Percentiles rank a stretch among this genome's conserved stretches.
phyloP scores from a whole-genome alignment of 495 filamentous ascomycete species.

The Penicillium mononematosum region DNA sequence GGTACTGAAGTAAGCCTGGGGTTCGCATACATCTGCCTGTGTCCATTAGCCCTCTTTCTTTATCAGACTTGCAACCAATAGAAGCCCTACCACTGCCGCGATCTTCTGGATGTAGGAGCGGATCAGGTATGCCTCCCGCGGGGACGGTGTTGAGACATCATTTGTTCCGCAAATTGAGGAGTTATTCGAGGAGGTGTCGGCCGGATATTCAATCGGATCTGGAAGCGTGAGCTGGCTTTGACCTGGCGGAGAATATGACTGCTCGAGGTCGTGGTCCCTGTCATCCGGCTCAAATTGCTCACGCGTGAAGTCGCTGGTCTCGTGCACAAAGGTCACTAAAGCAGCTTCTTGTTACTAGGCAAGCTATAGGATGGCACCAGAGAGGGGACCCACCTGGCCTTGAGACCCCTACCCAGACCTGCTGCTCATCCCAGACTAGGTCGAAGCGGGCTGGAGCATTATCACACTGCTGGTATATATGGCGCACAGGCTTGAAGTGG shows the following conservation, averaged over 20 bases:
- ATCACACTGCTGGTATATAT: conserved; percentile 40
- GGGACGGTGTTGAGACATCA: not conserved
- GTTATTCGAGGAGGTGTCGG: not conserved
- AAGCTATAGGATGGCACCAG: not conserved
- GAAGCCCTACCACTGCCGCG: not conserved
- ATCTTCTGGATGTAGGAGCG: conserved; percentile 23
- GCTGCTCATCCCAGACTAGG: conserved; percentile 35
- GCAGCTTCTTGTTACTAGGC: conserved; percentile 25
- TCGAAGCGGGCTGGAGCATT: conserved; percentile 34
- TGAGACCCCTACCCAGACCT: conserved; percentile 36
- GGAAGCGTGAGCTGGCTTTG: not conserved
- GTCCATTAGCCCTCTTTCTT: no score
- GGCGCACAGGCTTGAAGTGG: conserved; percentile 37
- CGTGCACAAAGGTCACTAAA: conserved; percentile 26
- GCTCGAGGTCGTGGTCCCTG: not conserved
- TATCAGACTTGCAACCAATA: not conserved
- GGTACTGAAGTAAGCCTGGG: conserved; percentile 34
- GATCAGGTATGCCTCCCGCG: not conserved
- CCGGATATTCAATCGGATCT: not conserved
- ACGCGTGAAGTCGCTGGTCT: conserved; percentile 17
- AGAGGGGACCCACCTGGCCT: conserved; percentile 24
- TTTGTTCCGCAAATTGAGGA: not conserved
- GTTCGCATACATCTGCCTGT: conserved; percentile 40
- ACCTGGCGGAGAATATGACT: not conserved
- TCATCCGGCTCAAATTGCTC: not conserved